Evolutionary conservation across 495 filamentous ascomycete species (phyloP), one percentile per base, ranked within the genome.

Genomic region (Lepraria neglecta): DNA sequence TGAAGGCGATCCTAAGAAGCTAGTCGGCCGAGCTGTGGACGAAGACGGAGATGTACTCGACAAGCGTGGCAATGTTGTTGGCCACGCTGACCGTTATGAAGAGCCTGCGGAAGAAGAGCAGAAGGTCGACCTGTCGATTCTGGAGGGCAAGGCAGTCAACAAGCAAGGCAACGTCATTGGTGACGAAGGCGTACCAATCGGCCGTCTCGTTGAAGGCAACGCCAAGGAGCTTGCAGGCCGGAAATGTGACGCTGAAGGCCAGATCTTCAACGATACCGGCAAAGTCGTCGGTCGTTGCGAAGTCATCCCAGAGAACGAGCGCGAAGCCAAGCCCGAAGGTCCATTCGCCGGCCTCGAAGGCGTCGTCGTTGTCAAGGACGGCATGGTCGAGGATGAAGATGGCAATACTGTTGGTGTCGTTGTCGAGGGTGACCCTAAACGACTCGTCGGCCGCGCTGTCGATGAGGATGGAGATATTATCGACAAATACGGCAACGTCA

Each of bases 401-500:
- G 90, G 83, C 28, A 80, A 87, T 60, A 75, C 83, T 54, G 82
- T 95, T 52, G 90, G 90, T 30, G 76, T 82, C 59, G 76, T 95
- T 28, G 74, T 87, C n/a, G 84, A 91, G 59, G 90, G 90, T 43
- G 89, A 95, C 58, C 62, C 84, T 17, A 87, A 87, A 75, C 80
- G 80, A 55, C 81, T 95, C 12, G 77, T 86, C 45, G 89, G 89
- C n/a, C 85, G 87, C 64, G 72, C 77, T 19, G 88, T 94, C 47
- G 90, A 94, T 66, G 79, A 87, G 42, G 90, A 95, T 68, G 90
- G 90, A 12, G 90, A 94, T 61, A 87, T 95, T 62, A 74, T 91
- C 40, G 90, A 92, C 70, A 85, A 83, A 66, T 82, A 82, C 54
- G 90, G 90, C 45, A 92, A 91, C 67, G 81, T 86, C 50, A 85